Conservation (phyloP, 257 asterid species). For the Echium plantagineum region DNA sequence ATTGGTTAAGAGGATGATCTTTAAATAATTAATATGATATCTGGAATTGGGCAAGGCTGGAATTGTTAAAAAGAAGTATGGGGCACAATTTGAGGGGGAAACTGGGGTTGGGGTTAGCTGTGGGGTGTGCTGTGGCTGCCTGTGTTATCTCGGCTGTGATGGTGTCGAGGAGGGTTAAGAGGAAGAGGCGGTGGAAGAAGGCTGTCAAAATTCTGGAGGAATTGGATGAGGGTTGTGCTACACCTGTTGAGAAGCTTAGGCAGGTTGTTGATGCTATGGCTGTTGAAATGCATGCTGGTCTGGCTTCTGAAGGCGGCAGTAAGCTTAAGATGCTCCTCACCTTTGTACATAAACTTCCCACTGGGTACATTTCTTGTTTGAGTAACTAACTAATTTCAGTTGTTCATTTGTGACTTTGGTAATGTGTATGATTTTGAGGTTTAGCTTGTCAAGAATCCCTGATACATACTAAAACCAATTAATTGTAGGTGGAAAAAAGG, state of each 20-base stretch:
- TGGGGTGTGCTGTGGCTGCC: constrained; percentile 69
- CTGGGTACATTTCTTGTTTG: constrained; percentile 38
- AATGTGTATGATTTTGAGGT: too few relatives aligned
- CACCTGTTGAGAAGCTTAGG: constrained; percentile 56
- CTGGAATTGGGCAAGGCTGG: neutral
- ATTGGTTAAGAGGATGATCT: too few relatives aligned
- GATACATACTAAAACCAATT: too few relatives aligned
- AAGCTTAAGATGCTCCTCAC: constrained; percentile 91
- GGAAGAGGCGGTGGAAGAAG: constrained; percentile 55
- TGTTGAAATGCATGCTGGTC: constrained; percentile 95
- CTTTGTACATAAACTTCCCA: constrained; percentile 60
- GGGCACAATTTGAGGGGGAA: constrained; percentile 34
- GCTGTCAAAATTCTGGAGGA: constrained; percentile 54
- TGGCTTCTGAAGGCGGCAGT: constrained; percentile 87
- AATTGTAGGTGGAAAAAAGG: too few relatives aligned
- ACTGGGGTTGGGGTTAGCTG: constrained; percentile 49
- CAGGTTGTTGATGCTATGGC: constrained; percentile 97
- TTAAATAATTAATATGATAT: too few relatives aligned
- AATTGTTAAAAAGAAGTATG: neutral
- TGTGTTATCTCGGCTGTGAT: constrained; percentile 54
- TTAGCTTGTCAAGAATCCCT: too few relatives aligned
- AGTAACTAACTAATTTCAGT: too few relatives aligned
- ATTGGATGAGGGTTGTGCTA: constrained; percentile 60
- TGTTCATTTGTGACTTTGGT: too few relatives aligned
- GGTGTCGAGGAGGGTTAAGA: constrained; percentile 49